These are phyloP conservation scores for Ochetophila trinervis DNA, from an alignment of 306 rosid species.

Conservation along the genomic window DNA sequence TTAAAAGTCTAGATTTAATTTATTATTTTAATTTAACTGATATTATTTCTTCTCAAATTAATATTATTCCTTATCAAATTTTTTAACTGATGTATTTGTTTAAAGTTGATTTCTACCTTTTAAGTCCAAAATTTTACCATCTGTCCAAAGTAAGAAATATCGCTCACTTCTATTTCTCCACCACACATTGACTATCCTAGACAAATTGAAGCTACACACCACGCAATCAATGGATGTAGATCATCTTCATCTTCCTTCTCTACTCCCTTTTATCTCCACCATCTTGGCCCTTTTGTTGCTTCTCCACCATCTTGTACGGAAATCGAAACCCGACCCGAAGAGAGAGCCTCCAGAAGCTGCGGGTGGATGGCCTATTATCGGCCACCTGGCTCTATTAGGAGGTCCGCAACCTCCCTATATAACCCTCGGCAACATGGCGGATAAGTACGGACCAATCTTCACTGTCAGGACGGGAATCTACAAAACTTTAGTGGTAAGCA, in stretches of 20 bases:
- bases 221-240: too few species aligned
- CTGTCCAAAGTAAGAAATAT: too few species aligned
- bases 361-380: constrained; percentile 42
- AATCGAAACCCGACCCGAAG: not conserved
- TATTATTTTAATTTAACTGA: too few species aligned
- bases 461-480: constrained; percentile 9
- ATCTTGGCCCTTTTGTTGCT: not conserved
- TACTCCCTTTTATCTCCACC: constrained; percentile 12
- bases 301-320: constrained; percentile 4
- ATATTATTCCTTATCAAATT: too few species aligned
- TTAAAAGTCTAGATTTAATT: too few species aligned
- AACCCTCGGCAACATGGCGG: constrained; percentile 18
- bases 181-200: too few species aligned
- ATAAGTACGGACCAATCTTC: constrained; percentile 28
- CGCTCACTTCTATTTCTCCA: too few species aligned
- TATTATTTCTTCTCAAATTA: too few species aligned
- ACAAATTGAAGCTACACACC: too few species aligned
- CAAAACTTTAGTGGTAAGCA: constrained; percentile 11
- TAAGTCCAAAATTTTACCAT: too few species aligned
- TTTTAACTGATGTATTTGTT: too few species aligned
- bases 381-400: constrained; percentile 31
- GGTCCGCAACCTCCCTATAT: constrained; percentile 20
- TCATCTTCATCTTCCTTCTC: not conserved
- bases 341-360: constrained; percentile 28
- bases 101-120: too few species aligned